These are phyloP conservation scores for Aplosporella prunicola DNA, from an alignment of 2,329 filamentous ascomycete species.

Conservation along the genomic window DNA sequence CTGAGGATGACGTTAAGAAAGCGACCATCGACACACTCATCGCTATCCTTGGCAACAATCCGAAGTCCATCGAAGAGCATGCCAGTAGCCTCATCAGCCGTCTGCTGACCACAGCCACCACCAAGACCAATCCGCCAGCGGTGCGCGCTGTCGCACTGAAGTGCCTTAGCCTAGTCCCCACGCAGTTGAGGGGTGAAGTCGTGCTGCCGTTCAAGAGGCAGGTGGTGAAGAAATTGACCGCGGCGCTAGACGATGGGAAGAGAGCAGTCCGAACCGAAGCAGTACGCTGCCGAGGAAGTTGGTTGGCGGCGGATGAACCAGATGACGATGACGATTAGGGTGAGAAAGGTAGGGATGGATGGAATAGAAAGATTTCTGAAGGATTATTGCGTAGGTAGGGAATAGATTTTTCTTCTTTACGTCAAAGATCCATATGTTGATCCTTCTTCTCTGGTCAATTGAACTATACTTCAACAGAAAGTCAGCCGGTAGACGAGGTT, in stretches of 20 bases:
- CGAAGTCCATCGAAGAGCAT: constrained; percentile 45
- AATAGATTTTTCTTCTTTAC: too few species aligned
- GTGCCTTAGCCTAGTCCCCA: constrained; percentile 40
- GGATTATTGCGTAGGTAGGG: too few species aligned
- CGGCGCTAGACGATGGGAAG: constrained; percentile 53
- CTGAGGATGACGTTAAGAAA: constrained; percentile 44
- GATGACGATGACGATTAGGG: constrained; percentile 45
- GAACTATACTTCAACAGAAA: too few species aligned
- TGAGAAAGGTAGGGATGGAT: too few species aligned
- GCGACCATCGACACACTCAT: constrained; percentile 51
- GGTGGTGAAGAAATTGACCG: constrained; percentile 47
- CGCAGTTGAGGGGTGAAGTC: constrained; percentile 39
- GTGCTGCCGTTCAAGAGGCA: constrained; percentile 48
- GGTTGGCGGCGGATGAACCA: constrained; percentile 51
- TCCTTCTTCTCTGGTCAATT: too few species aligned
- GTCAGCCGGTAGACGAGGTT: too few species aligned
- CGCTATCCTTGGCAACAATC: constrained; percentile 49
- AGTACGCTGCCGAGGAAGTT: constrained; percentile 51
- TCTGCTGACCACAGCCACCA: constrained; percentile 40
- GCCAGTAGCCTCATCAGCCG: constrained; percentile 47
- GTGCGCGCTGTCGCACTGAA: constrained; percentile 40
- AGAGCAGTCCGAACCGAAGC: constrained; percentile 53
- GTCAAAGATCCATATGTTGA: too few species aligned
- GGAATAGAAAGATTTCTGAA: too few species aligned
- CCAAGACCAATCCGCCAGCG: constrained; percentile 23